Percentiles rank a stretch among this genome's conserved stretches.
Evolutionary conservation across 768 basidiomycete genomes (phyloP).

Genomic region (Termitomyces sp.): DNA sequence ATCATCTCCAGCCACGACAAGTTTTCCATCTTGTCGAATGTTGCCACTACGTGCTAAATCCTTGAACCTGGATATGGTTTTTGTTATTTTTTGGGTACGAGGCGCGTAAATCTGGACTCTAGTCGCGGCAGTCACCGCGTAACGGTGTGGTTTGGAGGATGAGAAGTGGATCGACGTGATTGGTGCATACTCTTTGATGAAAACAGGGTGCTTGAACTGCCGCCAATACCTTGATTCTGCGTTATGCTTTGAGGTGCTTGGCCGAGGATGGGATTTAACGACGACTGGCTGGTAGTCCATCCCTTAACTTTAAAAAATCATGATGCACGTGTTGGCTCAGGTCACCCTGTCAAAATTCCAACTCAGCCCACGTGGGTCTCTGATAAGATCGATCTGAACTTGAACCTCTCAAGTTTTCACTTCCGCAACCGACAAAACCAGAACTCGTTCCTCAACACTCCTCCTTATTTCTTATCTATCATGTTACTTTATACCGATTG

Average conservation of each 20-base stretch:
- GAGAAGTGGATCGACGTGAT: slow-evolving; percentile 95
- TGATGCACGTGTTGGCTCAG: slow-evolving; percentile 16
- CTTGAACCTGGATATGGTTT: slow-evolving; percentile 96
- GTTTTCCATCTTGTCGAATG: slow-evolving; percentile 90
- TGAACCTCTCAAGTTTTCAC: slow-evolving; percentile 13
- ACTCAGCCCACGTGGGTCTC: slow-evolving; percentile 9
- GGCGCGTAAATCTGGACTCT: slow-evolving; percentile 95
- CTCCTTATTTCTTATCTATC: slow-evolving; percentile 18
- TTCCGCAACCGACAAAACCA: background rate
- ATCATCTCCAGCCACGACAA: slow-evolving; percentile 94
- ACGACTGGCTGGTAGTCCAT: slow-evolving; percentile 86
- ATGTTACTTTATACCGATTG: slow-evolving; percentile 80
- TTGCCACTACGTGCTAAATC: slow-evolving; percentile 88
- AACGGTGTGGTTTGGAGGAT: slow-evolving; percentile 82
- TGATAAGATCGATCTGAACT: slow-evolving; percentile 29
- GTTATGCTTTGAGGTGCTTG: slow-evolving; percentile 54
- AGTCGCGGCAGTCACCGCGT: slow-evolving; percentile 93
- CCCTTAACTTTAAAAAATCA: slow-evolving; percentile 14
- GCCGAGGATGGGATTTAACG: slow-evolving; percentile 56
- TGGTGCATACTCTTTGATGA: slow-evolving; percentile 96
- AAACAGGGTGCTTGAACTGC: slow-evolving; percentile 85
- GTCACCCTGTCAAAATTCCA: slow-evolving; percentile 10
- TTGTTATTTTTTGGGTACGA: slow-evolving; percentile 92
- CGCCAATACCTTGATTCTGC: slow-evolving; percentile 85
- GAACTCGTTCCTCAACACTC: slow-evolving; percentile 16